Base-by-base conservation (phyloP, 345 rosid species). In the Anastatica hierochuntica region DNA sequence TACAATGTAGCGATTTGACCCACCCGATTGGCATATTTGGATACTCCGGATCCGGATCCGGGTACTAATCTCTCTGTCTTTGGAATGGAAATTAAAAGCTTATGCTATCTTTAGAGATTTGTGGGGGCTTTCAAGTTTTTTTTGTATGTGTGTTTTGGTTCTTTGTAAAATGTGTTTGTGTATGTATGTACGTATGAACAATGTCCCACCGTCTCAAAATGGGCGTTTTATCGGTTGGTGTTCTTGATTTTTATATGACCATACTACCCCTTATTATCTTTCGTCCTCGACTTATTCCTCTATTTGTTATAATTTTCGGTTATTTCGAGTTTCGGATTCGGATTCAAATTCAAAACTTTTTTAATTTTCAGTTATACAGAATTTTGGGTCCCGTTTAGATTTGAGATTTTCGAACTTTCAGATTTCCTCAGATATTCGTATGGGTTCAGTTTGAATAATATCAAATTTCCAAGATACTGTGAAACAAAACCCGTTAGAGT, bases 1-100 rank as follows among this genome's bases (percentile, higher is more conserved):
- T 92, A 78, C 98, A 92, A 51, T 88, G 94, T 35, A 88, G 46
- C 0, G 96, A 81, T 66, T 88, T 92, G 19, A 92, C 79, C 98
- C 98, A 92, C 36, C 83, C 74, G 23, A 16, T 62, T 36, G 95
- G 95, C 96, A 85, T 87, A 48, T 47, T 54, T 8, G 80, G 81
- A 41, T 58, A 72, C 6, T 11, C 7, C 33, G 46, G 59, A 24
- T 53, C 15, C 50, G 45, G 53, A 62, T 62, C 57, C 60, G 50
- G 26, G n/a, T n/a, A n/a, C n/a, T 39, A n/a, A 36, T 59, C 4
- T 27, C 30, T 55, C 38, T 58, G 1, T 14, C 14, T 26, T 29
- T 6, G 33, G 10, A 29, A 29, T 4, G 2, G 5, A 29, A 29
- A n/a, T n/a, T n/a, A 24, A 29, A 29, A 9, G 8, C 7, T 29